Base-by-base conservation (phyloP, 768 basidiomycete genomes). In the Boletus vermiculosoides region DNA sequence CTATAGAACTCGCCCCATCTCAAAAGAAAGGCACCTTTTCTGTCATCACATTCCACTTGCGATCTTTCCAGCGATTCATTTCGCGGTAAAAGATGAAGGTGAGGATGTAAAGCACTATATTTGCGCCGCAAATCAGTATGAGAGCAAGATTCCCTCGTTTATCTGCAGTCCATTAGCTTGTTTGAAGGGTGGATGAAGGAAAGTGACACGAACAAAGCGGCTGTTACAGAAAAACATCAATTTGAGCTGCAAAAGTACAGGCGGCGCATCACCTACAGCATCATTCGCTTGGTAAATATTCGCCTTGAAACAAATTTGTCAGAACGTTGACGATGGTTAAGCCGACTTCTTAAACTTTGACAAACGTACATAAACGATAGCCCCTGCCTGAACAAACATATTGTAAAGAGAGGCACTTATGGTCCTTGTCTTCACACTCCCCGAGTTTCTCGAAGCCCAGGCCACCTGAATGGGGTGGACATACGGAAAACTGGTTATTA, bases 401-500 rank as follows among this genome's bases (percentile, higher is more conserved):
- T 34, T 34, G 33, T 34, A 34, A 34, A 34, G 33, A 2, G 33
- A 34, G 33, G 33, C 33, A 34, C 33, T 34, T 11, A 76, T 71
- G 12, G 72, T 83, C 65, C 85, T 73, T 8, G 80, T 83, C 41
- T 80, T 71, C 3, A 87, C 86, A 51, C 80, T 81, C 62, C 80
- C 78, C 2, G 86, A 83, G 66, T 86, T 87, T 50, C 80, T 74
- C 1, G 82, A 84, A 0, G 78, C 75, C 83, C 83, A 85, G 1
- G 80, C 83, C 0, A 85, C 80, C 63, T 81, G 79, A 36, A 72
- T 67, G 3, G 70, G 71, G 45, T 71, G 71, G 8, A 65, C 59
- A 50, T 70, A 71, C 5, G 83, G 84, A 66, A 80, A 86, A 11
- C 80, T 84, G 44, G 80, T 78, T 30, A 85, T 73, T 25, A 86